Percentiles rank a stretch among this genome's conserved stretches.
Conservation (phyloP, 1,139 yeast genomes). For the Lodderomyces oxycetoniae region DNA sequence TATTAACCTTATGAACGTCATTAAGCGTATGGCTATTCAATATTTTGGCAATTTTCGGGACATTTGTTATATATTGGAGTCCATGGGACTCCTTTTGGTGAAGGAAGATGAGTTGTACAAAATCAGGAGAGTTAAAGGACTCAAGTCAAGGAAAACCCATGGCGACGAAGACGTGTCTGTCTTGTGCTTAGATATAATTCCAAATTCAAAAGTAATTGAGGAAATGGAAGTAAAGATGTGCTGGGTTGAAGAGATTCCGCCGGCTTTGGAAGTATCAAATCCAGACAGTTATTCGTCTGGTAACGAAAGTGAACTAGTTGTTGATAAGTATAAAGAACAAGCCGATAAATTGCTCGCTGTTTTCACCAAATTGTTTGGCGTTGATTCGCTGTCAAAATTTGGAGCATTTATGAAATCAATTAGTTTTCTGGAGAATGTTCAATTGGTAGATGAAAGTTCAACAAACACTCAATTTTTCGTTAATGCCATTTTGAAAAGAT, state of each 20-base stretch:
- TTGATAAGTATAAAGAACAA: constrained; percentile 16
- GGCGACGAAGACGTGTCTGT: constrained; percentile 21
- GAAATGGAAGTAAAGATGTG: constrained; percentile 24
- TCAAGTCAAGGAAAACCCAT: constrained; percentile 38
- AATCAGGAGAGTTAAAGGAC: constrained; percentile 67
- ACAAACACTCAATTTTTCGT: constrained; percentile 43
- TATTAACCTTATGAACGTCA: constrained; percentile 17
- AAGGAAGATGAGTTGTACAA: constrained; percentile 34
- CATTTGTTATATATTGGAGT: constrained; percentile 61
- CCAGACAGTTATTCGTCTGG: constrained; percentile 14
- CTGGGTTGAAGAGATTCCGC: constrained; percentile 28
- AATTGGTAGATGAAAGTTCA: constrained; percentile 22
- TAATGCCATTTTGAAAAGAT: constrained; percentile 67
- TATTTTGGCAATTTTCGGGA: constrained; percentile 35
- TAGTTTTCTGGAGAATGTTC: constrained; percentile 37
- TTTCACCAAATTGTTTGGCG: constrained; percentile 19
- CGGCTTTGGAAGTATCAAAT: constrained; percentile 4
- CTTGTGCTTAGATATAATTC: constrained; percentile 13
- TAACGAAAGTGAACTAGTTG: constrained; percentile 7
- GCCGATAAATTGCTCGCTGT: constrained; percentile 18
- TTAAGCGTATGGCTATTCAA: constrained; percentile 19
- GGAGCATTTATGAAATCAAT: constrained; percentile 23
- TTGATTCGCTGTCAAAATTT: constrained; percentile 18
- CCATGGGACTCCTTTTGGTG: constrained; percentile 68
- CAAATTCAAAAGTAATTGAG: constrained; percentile 28